These are phyloP conservation scores for Stevia rebaudiana DNA, from an alignment of 140 eudicot species.

Conservation along the genomic window DNA sequence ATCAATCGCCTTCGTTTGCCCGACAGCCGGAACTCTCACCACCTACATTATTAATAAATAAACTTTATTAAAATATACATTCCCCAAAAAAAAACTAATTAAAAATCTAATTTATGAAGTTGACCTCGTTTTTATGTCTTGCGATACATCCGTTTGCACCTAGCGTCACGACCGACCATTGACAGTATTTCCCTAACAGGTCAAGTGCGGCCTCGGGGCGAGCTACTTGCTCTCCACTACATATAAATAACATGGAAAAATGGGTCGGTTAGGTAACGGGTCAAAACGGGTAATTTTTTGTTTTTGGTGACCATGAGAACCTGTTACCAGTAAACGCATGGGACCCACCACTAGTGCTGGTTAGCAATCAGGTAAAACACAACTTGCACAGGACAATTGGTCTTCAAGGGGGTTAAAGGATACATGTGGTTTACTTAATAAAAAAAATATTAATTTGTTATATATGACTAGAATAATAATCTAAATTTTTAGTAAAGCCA, in stretches of 20 bases:
- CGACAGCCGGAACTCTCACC: conserved; percentile 72
- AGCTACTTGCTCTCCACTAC: conserved; percentile 48
- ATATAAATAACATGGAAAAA: neutral
- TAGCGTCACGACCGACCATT: conserved; percentile 95
- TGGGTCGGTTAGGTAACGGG: neutral
- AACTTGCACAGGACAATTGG: neutral
- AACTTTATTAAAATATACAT: neutral
- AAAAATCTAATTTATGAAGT: neutral
- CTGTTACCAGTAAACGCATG: neutral
- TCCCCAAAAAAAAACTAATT: neutral
- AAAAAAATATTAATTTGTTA: neutral
- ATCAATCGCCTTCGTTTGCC: conserved; percentile 64
- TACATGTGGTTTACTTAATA: neutral
- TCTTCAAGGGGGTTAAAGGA: too few species aligned
- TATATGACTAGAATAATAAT: neutral
- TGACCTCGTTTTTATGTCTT: conserved; percentile 71
- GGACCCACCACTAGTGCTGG: neutral
- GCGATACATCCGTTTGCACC: conserved; percentile 93
- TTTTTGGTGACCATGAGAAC: neutral
- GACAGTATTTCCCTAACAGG: conserved; percentile 63
- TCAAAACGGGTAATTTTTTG: neutral
- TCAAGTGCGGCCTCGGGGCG: conserved; percentile 75
- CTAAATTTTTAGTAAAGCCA: neutral
- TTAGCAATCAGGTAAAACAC: neutral
- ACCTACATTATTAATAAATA: conserved; percentile 29